phyloP scores from a whole-genome alignment of 2,329 filamentous ascomycete species.

The Penicillium sp. region DNA sequence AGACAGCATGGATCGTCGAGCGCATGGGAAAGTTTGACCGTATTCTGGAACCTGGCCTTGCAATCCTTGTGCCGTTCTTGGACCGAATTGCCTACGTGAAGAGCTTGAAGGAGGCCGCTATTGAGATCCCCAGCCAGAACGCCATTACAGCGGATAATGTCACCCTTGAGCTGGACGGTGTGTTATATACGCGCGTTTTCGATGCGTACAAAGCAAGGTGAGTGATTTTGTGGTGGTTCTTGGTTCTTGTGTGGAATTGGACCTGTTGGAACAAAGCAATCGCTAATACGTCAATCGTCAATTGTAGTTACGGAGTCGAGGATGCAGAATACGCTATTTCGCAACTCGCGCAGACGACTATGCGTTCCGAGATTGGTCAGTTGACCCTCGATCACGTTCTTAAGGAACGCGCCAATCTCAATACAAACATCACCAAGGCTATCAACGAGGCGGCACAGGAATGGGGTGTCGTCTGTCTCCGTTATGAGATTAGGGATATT shows the following conservation, averaged over 20 bases:
- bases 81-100: constrained; percentile 98
- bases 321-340: constrained; percentile 98
- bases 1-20: constrained; percentile 99
- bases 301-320: constrained; percentile 84
- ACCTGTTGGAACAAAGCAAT: not conserved
- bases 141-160: constrained; percentile 99
- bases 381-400: constrained; percentile 94
- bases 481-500: constrained; percentile 98
- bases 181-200: constrained; percentile 92
- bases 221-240: constrained; percentile 23
- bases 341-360: constrained; percentile 95
- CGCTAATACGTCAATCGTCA: not conserved
- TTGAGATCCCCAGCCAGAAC: constrained; percentile 96
- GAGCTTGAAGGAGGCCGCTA: constrained; percentile 90
- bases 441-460: constrained; percentile 98
- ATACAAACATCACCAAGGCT: constrained; percentile 96
- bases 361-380: constrained; percentile 98
- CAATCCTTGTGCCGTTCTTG: constrained; percentile 82
- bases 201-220: constrained; percentile 97
- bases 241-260: constrained; percentile 6
- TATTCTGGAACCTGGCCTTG: constrained; percentile 87
- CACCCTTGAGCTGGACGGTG: constrained; percentile 90
- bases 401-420: constrained; percentile 92
- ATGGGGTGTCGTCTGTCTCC: constrained; percentile 93
- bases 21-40: constrained; percentile 97